Percentiles rank a stretch among this genome's conserved stretches.
phyloP scores from a whole-genome alignment of 805 yeast species.

The Blastobotrys attinorum region DNA sequence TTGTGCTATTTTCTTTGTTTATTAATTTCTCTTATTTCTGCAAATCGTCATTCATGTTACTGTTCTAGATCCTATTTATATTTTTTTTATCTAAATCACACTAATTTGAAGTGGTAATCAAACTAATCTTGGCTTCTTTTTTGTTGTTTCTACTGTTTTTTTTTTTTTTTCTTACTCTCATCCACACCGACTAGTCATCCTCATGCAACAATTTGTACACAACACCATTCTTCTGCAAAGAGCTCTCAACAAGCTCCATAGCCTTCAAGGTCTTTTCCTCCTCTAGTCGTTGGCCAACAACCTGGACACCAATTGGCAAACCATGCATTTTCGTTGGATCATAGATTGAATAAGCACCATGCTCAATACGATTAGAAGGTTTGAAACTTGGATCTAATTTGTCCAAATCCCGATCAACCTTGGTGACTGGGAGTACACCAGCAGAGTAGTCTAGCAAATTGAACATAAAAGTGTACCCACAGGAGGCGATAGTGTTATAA shows the following conservation, averaged over 20 bases:
- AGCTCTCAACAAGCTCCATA: slow-evolving; percentile 36
- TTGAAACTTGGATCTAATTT: slow-evolving; percentile 26
- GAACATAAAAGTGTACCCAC: slow-evolving; percentile 48
- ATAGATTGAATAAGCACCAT: slow-evolving; percentile 38
- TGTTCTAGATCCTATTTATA: no score
- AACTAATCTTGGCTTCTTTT: not conserved
- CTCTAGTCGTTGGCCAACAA: slow-evolving; percentile 50
- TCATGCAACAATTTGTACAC: slow-evolving; percentile 22
- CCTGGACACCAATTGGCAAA: slow-evolving; percentile 58
- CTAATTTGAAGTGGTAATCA: no score
- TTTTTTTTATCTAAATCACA: no score
- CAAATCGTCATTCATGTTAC: no score
- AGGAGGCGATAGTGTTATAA: slow-evolving; percentile 30
- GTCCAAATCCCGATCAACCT: slow-evolving; percentile 37
- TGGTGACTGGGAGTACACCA: slow-evolving; percentile 51
- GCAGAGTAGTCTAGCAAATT: slow-evolving; percentile 51
- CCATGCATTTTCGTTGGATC: slow-evolving; percentile 48
- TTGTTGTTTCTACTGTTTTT: not conserved
- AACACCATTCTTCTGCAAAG: slow-evolving; percentile 25
- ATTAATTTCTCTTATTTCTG: no score
- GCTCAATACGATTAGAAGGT: slow-evolving; percentile 35
- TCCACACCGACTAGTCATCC: not conserved
- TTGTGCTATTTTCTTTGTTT: no score
- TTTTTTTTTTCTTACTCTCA: not conserved
- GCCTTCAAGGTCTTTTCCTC: slow-evolving; percentile 54